phyloP scores from a whole-genome alignment of 805 yeast genomes.

The Saturnispora hagleri region DNA sequence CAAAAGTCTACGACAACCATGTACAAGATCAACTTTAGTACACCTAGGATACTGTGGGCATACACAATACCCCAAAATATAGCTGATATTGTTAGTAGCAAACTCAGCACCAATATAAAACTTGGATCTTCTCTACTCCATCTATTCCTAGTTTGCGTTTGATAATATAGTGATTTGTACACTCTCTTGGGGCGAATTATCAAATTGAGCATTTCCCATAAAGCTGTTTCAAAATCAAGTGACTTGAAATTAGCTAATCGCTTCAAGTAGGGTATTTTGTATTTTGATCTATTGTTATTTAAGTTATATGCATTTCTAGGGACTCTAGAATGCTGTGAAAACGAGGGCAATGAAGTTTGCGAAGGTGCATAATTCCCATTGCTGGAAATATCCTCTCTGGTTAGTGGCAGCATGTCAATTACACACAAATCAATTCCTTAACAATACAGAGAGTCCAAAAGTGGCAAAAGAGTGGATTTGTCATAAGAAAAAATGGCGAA shows the following conservation, averaged over 20 bases:
- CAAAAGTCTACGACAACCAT: constrained; percentile 84
- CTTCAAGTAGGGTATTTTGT: constrained; percentile 20
- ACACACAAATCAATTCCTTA: background rate
- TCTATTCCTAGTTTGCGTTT: constrained; percentile 65
- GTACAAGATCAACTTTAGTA: constrained; percentile 58
- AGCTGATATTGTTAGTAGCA: constrained; percentile 62
- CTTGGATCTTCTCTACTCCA: constrained; percentile 94
- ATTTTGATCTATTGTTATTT: constrained; percentile 10
- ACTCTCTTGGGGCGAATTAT: constrained; percentile 72
- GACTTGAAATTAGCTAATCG: constrained; percentile 66
- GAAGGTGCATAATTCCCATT: constrained; percentile 8
- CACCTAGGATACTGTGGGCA: constrained; percentile 51
- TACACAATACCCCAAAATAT: constrained; percentile 87
- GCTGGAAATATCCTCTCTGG: constrained; percentile 14
- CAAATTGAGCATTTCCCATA: constrained; percentile 79
- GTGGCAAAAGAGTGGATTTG: background rate
- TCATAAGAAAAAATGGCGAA: background rate
- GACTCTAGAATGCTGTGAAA: constrained; percentile 1
- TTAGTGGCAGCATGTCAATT: constrained; percentile 11
- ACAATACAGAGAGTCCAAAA: background rate
- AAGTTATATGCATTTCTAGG: background rate
- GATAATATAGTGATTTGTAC: constrained; percentile 72
- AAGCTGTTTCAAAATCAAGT: constrained; percentile 84
- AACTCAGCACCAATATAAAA: constrained; percentile 64
- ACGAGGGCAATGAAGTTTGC: constrained; percentile 12